phyloP scores from a whole-genome alignment of 768 basidiomycete species.

The Cantharellus anzutake region DNA sequence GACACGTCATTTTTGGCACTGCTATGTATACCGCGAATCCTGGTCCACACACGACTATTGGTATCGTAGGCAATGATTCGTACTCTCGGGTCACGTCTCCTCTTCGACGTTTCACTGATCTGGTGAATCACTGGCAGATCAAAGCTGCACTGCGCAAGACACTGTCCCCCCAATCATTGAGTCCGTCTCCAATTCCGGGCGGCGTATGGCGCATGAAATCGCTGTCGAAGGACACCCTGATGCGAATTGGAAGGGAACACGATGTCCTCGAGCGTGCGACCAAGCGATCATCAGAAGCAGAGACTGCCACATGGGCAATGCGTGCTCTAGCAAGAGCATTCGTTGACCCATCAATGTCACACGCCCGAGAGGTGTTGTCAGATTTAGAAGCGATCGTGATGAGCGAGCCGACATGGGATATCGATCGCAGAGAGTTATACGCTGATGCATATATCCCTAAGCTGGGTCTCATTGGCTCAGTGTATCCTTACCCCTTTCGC shows the following conservation, averaged over 20 bases:
- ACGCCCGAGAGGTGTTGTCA: not conserved
- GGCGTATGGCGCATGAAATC: not conserved
- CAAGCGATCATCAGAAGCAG: not conserved
- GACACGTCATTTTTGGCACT: slow-evolving; percentile 18
- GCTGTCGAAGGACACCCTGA: not conserved
- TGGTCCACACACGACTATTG: slow-evolving; percentile 42
- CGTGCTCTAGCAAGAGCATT: not conserved
- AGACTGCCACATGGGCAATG: not conserved
- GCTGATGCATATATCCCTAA: not conserved
- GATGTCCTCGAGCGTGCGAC: not conserved
- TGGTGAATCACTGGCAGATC: slow-evolving; percentile 85
- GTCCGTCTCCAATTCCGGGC: not conserved
- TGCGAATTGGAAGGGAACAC: not conserved
- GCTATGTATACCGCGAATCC: slow-evolving; percentile 26
- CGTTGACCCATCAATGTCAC: not conserved
- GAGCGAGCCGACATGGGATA: not conserved
- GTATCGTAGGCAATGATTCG: slow-evolving; percentile 52
- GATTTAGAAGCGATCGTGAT: not conserved
- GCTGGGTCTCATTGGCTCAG: not conserved
- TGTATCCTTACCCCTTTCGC: not conserved
- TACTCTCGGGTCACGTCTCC: slow-evolving; percentile 78
- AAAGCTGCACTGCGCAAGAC: slow-evolving; percentile 22
- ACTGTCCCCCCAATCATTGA: not conserved
- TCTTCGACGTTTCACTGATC: slow-evolving; percentile 64
- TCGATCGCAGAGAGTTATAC: not conserved